Evolutionary conservation across 1,284 basidiomycete species (phyloP), one percentile per base, ranked within the genome.

Genomic region (Inonotus hispidus): DNA sequence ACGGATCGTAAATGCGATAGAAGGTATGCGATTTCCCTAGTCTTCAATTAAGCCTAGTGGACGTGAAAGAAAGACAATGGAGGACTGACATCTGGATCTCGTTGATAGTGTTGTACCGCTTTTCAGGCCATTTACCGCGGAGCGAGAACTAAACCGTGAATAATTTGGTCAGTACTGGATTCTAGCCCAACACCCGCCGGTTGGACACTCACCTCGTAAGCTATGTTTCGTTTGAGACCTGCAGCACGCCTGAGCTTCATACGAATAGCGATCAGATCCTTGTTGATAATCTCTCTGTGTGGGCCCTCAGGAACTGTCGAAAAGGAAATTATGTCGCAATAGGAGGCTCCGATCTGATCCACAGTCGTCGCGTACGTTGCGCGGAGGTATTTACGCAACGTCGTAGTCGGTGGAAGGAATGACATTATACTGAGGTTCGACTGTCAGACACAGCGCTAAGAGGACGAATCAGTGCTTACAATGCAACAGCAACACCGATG

Each of bases 271-370:
- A 87, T 74, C 35, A 87, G 69, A 55, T 79, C 82, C 25, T 80
- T 79, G 10, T 83, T 70, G 52, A 90, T 87, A 38, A 79, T 73
- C 16, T 79, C 74, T 6, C 76, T 73, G 47, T 84, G 78, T 1
- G 74, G 69, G 38, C 80, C 78, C 25, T 71, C 74, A 47, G 73
- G 73, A 0, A 79, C 77, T 62, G 82, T 82, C 3, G 85, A 84
- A 64, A 79, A 86, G 0, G 86, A 88, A 3, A 90, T 75, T 21
- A 88, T 80, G 0, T 82, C 78, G 68, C 88, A 90, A 65, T 89
- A 90, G 8, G 85, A 75, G 0, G 79, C 70, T 1, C 87, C 87
- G 7, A 88, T 70, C 67, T 90, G 84, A 1, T 78, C 71, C 14
- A 79, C 75, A 0, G 84, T 85, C 0, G 86, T 90, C 0, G 87